A percentile compares a stretch with the other conserved stretches of the same genome.
These are phyloP conservation scores for Trichoderma semiorbis DNA, from an alignment of 2,329 filamentous ascomycete genomes.

Conservation along the genomic window DNA sequence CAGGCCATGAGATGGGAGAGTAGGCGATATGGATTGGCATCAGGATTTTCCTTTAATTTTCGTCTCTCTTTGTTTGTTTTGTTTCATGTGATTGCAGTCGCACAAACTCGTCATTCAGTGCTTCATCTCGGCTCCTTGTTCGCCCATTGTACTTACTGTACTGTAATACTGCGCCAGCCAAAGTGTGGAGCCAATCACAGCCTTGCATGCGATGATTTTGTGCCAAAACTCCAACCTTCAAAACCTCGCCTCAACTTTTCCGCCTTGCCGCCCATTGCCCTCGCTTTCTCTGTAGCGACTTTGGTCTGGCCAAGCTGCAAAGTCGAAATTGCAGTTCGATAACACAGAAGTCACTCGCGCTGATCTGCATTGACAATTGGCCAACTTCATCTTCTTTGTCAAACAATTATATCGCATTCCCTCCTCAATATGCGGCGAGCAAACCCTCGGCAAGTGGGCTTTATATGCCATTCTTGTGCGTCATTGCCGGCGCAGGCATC, in stretches of 20 bases:
- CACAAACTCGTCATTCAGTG: neutral
- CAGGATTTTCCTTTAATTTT: neutral
- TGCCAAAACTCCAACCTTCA: neutral
- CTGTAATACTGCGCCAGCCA: neutral
- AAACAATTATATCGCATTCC: neutral
- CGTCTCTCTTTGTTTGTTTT: neutral
- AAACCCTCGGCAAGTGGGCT: conserved; percentile 31
- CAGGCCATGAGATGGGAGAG: neutral
- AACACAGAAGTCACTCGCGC: neutral
- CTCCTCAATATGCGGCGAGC: conserved; percentile 39
- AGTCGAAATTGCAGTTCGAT: neutral
- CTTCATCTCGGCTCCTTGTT: neutral
- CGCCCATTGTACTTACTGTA: neutral
- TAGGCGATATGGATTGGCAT: neutral
- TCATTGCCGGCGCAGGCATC: conserved; percentile 29
- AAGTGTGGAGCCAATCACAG: conserved; percentile 18
- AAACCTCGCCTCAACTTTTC: neutral
- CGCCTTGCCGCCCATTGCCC: neutral
- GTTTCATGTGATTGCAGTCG: neutral
- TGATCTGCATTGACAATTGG: neutral
- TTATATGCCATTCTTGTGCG: conserved; percentile 45
- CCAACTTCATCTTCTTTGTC: neutral
- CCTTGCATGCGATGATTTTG: conserved; percentile 21
- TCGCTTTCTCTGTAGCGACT: neutral
- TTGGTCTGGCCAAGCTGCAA: neutral